phyloP scores from a whole-genome alignment of 2,329 filamentous ascomycete genomes.

The Aspergillus pseudonomiae region DNA sequence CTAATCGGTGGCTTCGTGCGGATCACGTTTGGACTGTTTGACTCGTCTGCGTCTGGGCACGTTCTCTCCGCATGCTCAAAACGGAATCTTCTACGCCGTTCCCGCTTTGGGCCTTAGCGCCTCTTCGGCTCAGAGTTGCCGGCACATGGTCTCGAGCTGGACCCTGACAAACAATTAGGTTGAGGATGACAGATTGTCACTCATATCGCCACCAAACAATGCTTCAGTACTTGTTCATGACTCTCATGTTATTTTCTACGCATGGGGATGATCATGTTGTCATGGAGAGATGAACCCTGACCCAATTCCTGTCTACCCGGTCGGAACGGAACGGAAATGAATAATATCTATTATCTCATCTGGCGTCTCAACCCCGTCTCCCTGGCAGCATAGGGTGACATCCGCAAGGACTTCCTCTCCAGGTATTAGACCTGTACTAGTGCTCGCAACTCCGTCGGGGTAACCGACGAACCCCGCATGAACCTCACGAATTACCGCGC shows the following conservation, averaged over 20 bases:
- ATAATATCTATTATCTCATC: not conserved
- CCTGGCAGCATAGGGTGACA: no score
- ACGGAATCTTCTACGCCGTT: constrained; percentile 1
- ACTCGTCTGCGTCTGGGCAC: not conserved
- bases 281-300: not conserved
- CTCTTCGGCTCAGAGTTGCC: not conserved
- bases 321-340: not conserved
- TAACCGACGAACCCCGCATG: not conserved
- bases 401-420: not conserved
- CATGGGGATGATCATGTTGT: not conserved
- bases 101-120: not conserved
- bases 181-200: no score
- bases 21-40: not conserved
- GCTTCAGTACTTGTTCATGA: no score
- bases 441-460: not conserved
- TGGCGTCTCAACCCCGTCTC: not conserved
- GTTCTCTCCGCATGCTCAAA: not conserved
- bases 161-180: not conserved
- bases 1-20: not conserved
- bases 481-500: not conserved
- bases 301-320: not conserved
- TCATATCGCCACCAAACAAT: no score
- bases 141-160: not conserved
- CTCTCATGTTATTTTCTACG: not conserved
- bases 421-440: not conserved